phyloP scores from a whole-genome alignment of 345 rosid genomes.

The Anacardium occidentale region DNA sequence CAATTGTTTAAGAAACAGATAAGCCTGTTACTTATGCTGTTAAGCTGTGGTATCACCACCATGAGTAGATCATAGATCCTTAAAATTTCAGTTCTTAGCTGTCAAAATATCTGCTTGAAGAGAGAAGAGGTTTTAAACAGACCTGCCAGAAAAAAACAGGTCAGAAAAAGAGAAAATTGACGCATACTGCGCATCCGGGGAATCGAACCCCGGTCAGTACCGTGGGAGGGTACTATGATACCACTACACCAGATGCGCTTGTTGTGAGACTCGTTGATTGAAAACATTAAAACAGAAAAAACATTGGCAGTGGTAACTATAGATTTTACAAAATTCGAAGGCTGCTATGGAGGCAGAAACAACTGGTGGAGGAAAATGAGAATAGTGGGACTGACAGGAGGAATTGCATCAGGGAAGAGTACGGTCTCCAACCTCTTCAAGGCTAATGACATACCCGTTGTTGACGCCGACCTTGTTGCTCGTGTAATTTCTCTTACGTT shows the following conservation, averaged over 20 bases:
- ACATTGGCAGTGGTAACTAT: too few species aligned
- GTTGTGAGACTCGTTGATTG: too few species aligned
- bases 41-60: slow-evolving; percentile 19
- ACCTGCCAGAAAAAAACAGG: too few species aligned
- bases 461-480: slow-evolving; percentile 79
- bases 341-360: too few species aligned
- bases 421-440: slow-evolving; percentile 81
- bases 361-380: slow-evolving; percentile 45
- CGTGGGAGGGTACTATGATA: slow-evolving; percentile 99
- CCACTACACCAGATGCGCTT: slow-evolving; percentile 94
- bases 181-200: slow-evolving; percentile 69
- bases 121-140: not conserved
- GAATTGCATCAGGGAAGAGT: slow-evolving; percentile 90
- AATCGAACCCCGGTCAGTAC: slow-evolving; percentile 95
- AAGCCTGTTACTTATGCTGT: slow-evolving; percentile 22
- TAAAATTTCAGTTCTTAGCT: not conserved
- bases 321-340: too few species aligned
- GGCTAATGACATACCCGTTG: slow-evolving; percentile 63
- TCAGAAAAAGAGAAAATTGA: too few species aligned
- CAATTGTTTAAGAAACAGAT: slow-evolving; percentile 31
- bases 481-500: slow-evolving; percentile 41
- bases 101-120: not conserved
- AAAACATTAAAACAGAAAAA: too few species aligned
- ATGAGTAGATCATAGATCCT: slow-evolving; percentile 7
- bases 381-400: slow-evolving; percentile 86